Evolutionary conservation across 352 stramenopile species (phyloP).

Genomic region (Phytophthora tentaculata): DNA sequence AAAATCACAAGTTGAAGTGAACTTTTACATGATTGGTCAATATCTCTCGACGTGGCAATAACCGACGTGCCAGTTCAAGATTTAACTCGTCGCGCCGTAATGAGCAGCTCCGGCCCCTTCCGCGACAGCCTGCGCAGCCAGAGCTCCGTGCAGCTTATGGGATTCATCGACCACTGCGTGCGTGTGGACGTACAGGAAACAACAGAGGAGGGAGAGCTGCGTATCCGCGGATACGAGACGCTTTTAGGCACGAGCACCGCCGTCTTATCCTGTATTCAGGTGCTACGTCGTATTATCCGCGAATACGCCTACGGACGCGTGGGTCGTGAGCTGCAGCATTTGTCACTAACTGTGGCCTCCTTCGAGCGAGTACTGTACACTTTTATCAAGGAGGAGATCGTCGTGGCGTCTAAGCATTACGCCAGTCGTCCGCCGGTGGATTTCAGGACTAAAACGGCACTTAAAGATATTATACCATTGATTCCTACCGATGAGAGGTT

Average conservation of each 20-base stretch:
- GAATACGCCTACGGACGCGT: constrained; percentile 85
- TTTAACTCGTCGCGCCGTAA: neutral
- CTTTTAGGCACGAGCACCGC: constrained; percentile 71
- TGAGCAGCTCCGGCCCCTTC: constrained; percentile 18
- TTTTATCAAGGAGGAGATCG: constrained; percentile 91
- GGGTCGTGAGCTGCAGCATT: constrained; percentile 83
- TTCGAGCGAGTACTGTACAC: constrained; percentile 88
- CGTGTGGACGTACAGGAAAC: constrained; percentile 52
- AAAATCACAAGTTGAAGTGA: constrained; percentile 23
- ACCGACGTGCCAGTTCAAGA: constrained; percentile 12
- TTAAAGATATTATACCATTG: constrained; percentile 90
- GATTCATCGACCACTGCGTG: constrained; percentile 75
- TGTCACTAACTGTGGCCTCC: constrained; percentile 85
- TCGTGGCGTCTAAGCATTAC: constrained; percentile 79
- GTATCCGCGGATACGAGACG: constrained; percentile 77
- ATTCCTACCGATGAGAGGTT: constrained; percentile 84
- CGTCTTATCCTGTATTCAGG: constrained; percentile 79
- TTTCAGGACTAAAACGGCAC: constrained; percentile 79
- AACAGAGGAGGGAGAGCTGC: constrained; percentile 72
- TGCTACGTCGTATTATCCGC: constrained; percentile 85
- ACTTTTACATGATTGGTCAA: constrained; percentile 1
- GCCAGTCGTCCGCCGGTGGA: constrained; percentile 58
- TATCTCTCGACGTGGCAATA: constrained; percentile 18
- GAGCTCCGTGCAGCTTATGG: constrained; percentile 86
- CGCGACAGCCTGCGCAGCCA: constrained; percentile 59